A percentile compares a stretch with the other conserved stretches of the same genome.
These are phyloP conservation scores for Hirsutella thompsonii DNA, from an alignment of 2,329 filamentous ascomycete genomes.

Conservation along the genomic window DNA sequence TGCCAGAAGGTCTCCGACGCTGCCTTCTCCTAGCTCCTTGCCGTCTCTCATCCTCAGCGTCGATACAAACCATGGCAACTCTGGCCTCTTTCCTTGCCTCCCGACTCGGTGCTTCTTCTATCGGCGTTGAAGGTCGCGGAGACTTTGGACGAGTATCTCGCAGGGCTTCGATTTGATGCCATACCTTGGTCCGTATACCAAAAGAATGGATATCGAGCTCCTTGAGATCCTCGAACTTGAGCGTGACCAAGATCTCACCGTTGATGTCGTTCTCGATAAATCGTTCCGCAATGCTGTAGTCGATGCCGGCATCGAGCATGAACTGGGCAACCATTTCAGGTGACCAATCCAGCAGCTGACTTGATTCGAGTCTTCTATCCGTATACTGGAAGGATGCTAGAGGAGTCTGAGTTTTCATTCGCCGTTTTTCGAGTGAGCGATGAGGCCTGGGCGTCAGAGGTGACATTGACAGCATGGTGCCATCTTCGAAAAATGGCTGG, in stretches of 20 bases:
- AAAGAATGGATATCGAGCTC: conserved; percentile 74
- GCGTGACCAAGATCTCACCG: conserved; percentile 72
- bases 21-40: conserved; percentile 27
- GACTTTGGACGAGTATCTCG: conserved; percentile 40
- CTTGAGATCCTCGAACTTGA: conserved; percentile 80
- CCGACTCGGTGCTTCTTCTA: conserved; percentile 44
- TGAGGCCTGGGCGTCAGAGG: conserved; percentile 56
- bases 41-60: conserved; percentile 18
- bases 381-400: conserved; percentile 41
- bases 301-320: conserved; percentile 76
- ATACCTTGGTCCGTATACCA: conserved; percentile 65
- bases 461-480: conserved; percentile 53
- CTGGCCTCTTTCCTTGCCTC: conserved; percentile 33
- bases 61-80: conserved; percentile 9
- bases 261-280: conserved; percentile 91
- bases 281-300: conserved; percentile 62
- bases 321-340: conserved; percentile 70
- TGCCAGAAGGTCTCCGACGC: conserved; percentile 27
- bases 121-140: conserved; percentile 43
- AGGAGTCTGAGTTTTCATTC: conserved; percentile 10
- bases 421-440: conserved; percentile 17
- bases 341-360: conserved; percentile 52
- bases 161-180: conserved; percentile 65
- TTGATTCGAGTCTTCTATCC: conserved; percentile 42
- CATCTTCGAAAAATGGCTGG: conserved; percentile 23